Evolutionary conservation across 345 rosid genomes (phyloP).

Genomic region (Mercurialis annua): DNA sequence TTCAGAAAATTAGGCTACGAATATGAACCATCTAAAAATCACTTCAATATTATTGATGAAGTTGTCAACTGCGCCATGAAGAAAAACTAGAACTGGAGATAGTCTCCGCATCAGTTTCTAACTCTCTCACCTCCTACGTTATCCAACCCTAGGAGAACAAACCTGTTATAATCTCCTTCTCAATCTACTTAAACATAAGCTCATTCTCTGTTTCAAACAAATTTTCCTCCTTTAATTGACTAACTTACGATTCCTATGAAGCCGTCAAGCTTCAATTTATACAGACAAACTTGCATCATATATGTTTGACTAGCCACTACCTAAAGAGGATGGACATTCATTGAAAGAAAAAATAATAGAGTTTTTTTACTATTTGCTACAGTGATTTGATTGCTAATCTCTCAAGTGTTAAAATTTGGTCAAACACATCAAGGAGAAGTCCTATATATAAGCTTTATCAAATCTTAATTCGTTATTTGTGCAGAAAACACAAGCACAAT

Average conservation of each 20-base stretch:
- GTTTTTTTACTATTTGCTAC: background rate
- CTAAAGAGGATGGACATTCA: background rate
- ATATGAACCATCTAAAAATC: background rate
- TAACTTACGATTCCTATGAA: background rate
- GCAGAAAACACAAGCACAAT: background rate
- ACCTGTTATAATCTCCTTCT: background rate
- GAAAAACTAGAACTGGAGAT: background rate
- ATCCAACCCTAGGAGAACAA: background rate
- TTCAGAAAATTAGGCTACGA: background rate
- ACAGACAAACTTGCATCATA: slow-evolving; percentile 1
- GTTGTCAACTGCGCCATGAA: background rate
- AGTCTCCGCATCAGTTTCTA: background rate
- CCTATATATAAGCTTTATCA: slow-evolving; percentile 5
- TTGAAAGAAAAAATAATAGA: background rate
- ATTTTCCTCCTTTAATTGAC: background rate
- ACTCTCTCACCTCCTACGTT: background rate
- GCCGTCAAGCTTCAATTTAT: background rate
- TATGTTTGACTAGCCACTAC: background rate
- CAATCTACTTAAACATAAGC: background rate
- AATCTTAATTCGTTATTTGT: background rate
- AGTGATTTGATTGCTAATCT: background rate
- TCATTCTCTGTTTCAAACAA: background rate
- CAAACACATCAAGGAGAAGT: background rate
- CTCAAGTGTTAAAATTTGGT: background rate
- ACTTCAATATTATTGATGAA: background rate